Base-by-base conservation (phyloP, 768 basidiomycete genomes). In the Pholiota conissans region DNA sequence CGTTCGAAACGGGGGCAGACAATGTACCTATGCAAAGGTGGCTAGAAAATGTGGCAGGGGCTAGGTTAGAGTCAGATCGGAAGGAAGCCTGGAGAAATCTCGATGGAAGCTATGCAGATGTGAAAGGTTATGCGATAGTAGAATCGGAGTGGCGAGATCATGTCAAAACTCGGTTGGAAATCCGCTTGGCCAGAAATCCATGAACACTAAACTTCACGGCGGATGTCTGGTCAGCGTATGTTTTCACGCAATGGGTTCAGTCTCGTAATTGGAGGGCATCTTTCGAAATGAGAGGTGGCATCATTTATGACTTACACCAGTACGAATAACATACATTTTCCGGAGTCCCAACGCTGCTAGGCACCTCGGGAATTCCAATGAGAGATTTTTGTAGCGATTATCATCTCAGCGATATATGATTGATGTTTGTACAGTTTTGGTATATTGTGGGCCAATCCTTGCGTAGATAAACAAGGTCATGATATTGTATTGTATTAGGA, bases 1-100 rank as follows among this genome's bases (percentile, higher is more conserved):
- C 71, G 8, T 77, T 81, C 55, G 73, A 77, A 50, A 80, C 79
- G 1, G 68, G 66, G 8, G 64, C 66, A 30, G 71, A 79, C 48
- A 80, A 83, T 57, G 50, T 67, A 24, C 70, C 70, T 0, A 82
- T 83, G 80, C 69, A 75, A 18, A 65, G 66, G 13, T 83, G 79
- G 80, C 60, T 82, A 47, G 78, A 79, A 57, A 72, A 71, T 14
- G 70, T 75, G 18, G 73, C 73, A 11, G 75, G 72, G 6, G 71
- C 74, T 20, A 71, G 69, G 32, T 57, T 76, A 62, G 79, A 81
- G 57, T 75, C 69, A 5, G 60, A 62, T 40, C 67, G 69, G 56
- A 73, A 74, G 55, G 76, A 78, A 16, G 67, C 62, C n/a, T 81
- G 81, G 80, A 70, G 67, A 47, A 70, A 72, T 49, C 52, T 57